Base-by-base conservation (phyloP, 371 early-diverging fungal species). In the Mortierella polycephala region DNA sequence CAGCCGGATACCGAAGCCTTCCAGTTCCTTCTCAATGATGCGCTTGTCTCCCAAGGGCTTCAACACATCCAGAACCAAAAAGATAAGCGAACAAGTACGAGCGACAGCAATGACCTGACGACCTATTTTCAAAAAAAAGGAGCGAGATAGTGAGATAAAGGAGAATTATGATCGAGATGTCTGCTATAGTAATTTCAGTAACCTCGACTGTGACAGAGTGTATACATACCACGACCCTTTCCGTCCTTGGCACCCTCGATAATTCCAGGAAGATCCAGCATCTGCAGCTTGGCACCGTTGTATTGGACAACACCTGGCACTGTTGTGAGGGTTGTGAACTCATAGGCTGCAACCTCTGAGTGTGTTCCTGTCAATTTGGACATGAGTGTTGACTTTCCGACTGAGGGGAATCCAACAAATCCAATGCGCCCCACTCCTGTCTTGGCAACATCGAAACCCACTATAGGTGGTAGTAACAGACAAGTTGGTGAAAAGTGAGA, bases 241-340 rank as follows among this genome's bases (percentile, higher is more conserved):
- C 99, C 99, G 83, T 99, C 99, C 81, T 98, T 94, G 68, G 99
- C 99, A 64, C 99, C 99, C 85, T 99, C 99, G 73, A 99, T 98
- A 87, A 99, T 91, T 85, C 92, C 92, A 18, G 92, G 92, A 74
- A 95, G 87, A 89, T 95, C 96, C 71, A 79, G 94, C 92, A 83
- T 95, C 85, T 95, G 95, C 68, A 94, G 86, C 71, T 94, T 96
- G n/a, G 99, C 99, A 60, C 99, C 99, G 83, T 99, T 96, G 85
- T 99, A 97, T 68, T 96, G 92, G 72, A 99, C 85, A 14, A 97
- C 90, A 58, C 99, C 98, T 20, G 99, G 99, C 44, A 98, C 96
- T 18, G 96, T 96, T 13, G 99, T 99, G 56, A 99, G 87, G 10
- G 99, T 99, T 59, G 99, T 99, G 87, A 99, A 99, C 86, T 99